Evolutionary conservation across 2,329 filamentous ascomycete species (phyloP).

Genomic region (Apiospora rasikravindrae): DNA sequence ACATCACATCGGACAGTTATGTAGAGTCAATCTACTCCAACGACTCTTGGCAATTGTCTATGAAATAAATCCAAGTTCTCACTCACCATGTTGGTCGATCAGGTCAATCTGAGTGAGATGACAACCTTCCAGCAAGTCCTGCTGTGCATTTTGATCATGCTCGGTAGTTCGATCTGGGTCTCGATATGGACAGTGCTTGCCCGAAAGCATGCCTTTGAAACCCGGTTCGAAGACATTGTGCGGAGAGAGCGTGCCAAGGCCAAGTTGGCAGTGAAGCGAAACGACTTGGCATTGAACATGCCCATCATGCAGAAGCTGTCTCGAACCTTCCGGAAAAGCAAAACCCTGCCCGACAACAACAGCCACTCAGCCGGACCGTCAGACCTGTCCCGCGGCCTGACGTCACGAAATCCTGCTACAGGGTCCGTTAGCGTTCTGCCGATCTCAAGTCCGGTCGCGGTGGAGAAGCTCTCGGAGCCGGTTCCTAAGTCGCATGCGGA

Average conservation of each 20-base stretch:
- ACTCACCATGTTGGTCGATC: not conserved
- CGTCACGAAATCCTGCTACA: not conserved
- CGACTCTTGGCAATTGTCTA: not conserved
- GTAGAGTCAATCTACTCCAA: not conserved
- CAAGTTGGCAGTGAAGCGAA: slow-evolving; percentile 23
- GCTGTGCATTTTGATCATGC: slow-evolving; percentile 67
- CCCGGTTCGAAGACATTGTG: slow-evolving; percentile 60
- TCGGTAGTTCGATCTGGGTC: slow-evolving; percentile 72
- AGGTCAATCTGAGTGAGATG: slow-evolving; percentile 63
- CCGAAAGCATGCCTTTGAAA: slow-evolving; percentile 66
- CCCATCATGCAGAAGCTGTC: slow-evolving; percentile 20
- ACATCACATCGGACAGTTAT: not conserved
- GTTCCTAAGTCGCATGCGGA: not conserved
- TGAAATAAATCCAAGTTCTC: not conserved
- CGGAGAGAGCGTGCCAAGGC: slow-evolving; percentile 43
- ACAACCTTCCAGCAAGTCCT: slow-evolving; percentile 72
- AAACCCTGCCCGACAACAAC: not conserved
- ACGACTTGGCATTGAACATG: slow-evolving; percentile 17
- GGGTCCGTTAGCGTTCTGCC: slow-evolving; percentile 13
- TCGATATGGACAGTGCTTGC: slow-evolving; percentile 67
- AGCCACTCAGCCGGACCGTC: not conserved
- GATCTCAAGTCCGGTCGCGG: slow-evolving; percentile 23
- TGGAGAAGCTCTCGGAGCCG: slow-evolving; percentile 20
- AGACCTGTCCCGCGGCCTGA: not conserved
- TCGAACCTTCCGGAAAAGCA: slow-evolving; percentile 17